Base-by-base conservation (phyloP, 345 rosid genomes). In the Acer campestre region DNA sequence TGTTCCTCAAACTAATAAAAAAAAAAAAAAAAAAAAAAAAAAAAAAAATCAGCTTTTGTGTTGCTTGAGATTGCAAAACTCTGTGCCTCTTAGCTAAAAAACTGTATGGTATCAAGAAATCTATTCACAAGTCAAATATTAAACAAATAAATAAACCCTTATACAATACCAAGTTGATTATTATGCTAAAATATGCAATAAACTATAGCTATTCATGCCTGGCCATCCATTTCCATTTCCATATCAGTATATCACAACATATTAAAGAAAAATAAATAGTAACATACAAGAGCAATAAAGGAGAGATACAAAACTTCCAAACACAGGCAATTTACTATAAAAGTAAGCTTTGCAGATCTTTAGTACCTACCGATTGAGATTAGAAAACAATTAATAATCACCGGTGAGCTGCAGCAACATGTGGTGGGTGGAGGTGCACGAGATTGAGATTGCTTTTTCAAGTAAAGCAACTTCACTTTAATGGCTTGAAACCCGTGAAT, bases 401-500 rank as follows among this genome's bases (percentile, higher is more conserved):
- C 46, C 46, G 46, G 46, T 1, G 46, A 35, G 38, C 38, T 35
- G 6, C 46, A 7, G 46, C 46, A 42, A 42, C 46, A 8, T 42
- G 46, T 42, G 46, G 9, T 7, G 9, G 46, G 46, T 7, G 46
- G 46, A 17, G 68, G 27, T 44, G 46, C 42, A 74, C 18, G 77
- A 61, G 68, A 74, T 35, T 35, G 77, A 61, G 68, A 74, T 62
- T 42, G 42, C 77, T 10, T 44, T 61, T 35, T 8, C 14, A 40
- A 23, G 35, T 20, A 58, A 72, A 38, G 53, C 7, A 46, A 2
- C 53, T n/a, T 31, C 12, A 14, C 46, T 42, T 49, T 49, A 49
- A 49, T 49, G 58, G 58, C 35, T 58, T 1, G 12, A 4, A 17
- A 29, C 66, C 75, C 75, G 75, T 72, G 75, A 72, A 72, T 35